Base-by-base conservation (phyloP, 176 grass and related monocot genomes). In the Oryza rufipogon region DNA sequence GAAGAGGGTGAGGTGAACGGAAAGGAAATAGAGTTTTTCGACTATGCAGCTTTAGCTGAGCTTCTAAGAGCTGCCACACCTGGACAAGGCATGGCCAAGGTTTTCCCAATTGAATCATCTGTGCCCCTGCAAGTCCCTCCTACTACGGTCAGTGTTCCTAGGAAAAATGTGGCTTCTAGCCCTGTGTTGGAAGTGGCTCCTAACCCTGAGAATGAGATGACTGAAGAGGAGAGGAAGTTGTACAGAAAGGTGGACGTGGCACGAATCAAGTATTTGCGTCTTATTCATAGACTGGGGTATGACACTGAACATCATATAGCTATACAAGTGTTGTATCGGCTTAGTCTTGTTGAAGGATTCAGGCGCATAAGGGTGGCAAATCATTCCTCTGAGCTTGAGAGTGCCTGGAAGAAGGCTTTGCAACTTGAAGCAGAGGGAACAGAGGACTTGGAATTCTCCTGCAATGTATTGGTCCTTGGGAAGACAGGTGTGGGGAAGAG, bases 401-500 rank as follows among this genome's bases (percentile, higher is more conserved):
- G 78, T 46, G 87, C 93, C 80, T 93, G 90, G 86, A 92, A 86
- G 80, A 91, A 89, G 80, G 96, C 93, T 68, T 87, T 87, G 78
- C 86, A 90, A 72, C 91, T 90, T 58, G 91, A 98, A 42, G 22
- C 70, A 25, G 87, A 93, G 81, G 86, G 93, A 47, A 81, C 9
- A 45, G 90, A 94, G 54, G 78, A 85, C 76, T 44, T 98, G 60
- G 86, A 98, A 65, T 92, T 98, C 76, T 87, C 89, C 39, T 98
- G 92, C 68, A 98, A 91, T 73, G 88, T 98, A 45, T 86, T 98
- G 74, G 91, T 98, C 49, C 73, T 98, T 76, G 96, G 96, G 52
- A 98, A 98, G 82, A 92, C 76, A 17, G 96, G 96, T 7, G 89
- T 95, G 26, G 96, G 96, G 49, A 98, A 98, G 88, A 98, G 96